Evolutionary conservation across 2,329 filamentous ascomycete species (phyloP), one percentile per base, ranked within the genome.

Genomic region (Thielaviopsis musarum): DNA sequence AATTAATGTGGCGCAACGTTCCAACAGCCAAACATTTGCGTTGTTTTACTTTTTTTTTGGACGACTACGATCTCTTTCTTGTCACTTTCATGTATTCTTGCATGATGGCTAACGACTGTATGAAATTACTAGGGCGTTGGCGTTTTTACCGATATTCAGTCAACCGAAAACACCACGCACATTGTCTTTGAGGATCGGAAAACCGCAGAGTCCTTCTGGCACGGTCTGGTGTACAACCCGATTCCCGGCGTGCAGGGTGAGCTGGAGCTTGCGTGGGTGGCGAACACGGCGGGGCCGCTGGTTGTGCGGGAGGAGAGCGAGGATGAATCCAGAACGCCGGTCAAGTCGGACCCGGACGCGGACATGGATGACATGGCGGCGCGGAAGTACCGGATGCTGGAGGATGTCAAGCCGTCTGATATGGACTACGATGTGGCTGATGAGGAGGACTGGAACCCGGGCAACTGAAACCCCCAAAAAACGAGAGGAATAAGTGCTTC

Each of bases 171-270:
- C 1, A 67, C 70, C 0, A 79, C 82, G 1, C 72, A 77, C 58
- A 77, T 87, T 57, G 78, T 77, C 5, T 87, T 87, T 67, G 81
- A 80, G 60, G 82, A 86, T 65, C 80, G 83, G 60, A 81, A 80
- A 67, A 84, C 84, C 15, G 87, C 85, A 3, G 87, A 91, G 68
- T 82, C 77, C 63, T 84, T 85, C 65, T 80, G 78, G 72, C 79
- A 80, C 65, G 74, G 78, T 28, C 70, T 81, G n/a, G 68, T 78
- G 54, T 75, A 75, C 53, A 76, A 76, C 52, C 71, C 77, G 21
- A 79, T 90, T 49, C 81, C 83, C 0, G 79, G 81, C 6, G 71
- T 88, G 12, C 71, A 76, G 1, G 82, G 79, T 51, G 78, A 78
- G 53, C 74, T 89, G 13, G 82, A 88, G 59, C 69, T 88, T 48